Conservation (phyloP, 176 grass and related monocot genomes). For the Miscanthus lutarioriparius region DNA sequence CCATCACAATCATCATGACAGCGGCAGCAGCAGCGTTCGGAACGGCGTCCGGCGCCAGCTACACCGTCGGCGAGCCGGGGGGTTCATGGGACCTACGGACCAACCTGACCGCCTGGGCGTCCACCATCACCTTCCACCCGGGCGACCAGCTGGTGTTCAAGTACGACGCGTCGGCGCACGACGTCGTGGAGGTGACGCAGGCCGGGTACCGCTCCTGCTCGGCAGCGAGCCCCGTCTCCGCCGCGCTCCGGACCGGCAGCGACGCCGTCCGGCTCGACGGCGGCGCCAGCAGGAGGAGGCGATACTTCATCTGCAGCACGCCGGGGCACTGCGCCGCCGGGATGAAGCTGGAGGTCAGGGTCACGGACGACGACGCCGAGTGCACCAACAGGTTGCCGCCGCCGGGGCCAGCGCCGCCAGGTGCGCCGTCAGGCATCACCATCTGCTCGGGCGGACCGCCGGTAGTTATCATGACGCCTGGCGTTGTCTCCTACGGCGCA, state of each 20-base stretch:
- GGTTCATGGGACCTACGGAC: constrained; percentile 9
- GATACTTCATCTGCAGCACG: constrained; percentile 41
- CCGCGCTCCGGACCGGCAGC: background rate
- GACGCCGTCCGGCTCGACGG: background rate
- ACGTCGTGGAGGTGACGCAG: constrained; percentile 44
- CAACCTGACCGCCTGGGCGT: constrained; percentile 3
- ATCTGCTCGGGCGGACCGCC: no score
- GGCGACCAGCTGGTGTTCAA: constrained; percentile 43
- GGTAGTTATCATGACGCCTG: no score
- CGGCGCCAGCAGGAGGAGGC: background rate
- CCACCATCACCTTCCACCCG: constrained; percentile 31
- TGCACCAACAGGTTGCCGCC: no score
- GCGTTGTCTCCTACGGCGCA: no score
- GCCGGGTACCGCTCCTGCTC: constrained; percentile 28
- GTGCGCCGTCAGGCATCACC: no score
- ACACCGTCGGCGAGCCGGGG: constrained; percentile 34
- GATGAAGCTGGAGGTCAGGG: constrained; percentile 30
- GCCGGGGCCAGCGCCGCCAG: no score
- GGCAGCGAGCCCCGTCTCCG: background rate
- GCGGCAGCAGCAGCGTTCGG: no score
- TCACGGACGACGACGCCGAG: background rate
- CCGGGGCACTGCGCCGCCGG: constrained; percentile 28
- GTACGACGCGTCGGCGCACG: constrained; percentile 26
- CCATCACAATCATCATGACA: no score
- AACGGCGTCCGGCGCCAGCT: background rate